Conservation (phyloP, 2,329 filamentous ascomycete species). For the Albophoma yamanashiensis region DNA sequence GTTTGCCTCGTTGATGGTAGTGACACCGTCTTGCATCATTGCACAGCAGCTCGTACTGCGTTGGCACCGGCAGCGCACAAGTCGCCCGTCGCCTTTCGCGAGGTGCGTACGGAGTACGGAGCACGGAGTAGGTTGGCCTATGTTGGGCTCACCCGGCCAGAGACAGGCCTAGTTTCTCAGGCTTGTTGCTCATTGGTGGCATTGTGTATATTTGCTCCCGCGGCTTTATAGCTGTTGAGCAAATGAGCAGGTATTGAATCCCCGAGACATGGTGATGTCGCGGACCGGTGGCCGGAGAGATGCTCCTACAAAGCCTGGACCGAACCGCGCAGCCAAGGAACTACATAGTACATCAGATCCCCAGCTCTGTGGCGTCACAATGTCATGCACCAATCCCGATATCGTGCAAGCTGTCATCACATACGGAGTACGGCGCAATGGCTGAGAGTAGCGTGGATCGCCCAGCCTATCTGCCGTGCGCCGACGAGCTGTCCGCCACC, state of each 20-base stretch:
- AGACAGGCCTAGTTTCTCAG: background rate
- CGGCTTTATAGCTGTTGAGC: no score
- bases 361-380: background rate
- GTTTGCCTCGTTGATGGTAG: background rate
- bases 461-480: background rate
- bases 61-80: background rate
- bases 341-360: background rate
- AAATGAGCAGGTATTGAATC: background rate
- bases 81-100: background rate
- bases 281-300: background rate
- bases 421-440: background rate
- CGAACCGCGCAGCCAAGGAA: background rate
- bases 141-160: background rate
- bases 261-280: background rate
- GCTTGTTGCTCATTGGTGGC: background rate
- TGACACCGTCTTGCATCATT: background rate
- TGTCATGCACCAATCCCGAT: background rate
- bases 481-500: background rate
- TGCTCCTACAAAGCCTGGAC: background rate
- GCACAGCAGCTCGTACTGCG: background rate
- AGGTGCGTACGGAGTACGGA: background rate
- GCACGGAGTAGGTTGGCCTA: no score
- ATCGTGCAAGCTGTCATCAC: background rate
- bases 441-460: background rate
- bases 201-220: background rate